Conservation (phyloP, 2,329 filamentous ascomycete species). For the Chaetomium strumarium region DNA sequence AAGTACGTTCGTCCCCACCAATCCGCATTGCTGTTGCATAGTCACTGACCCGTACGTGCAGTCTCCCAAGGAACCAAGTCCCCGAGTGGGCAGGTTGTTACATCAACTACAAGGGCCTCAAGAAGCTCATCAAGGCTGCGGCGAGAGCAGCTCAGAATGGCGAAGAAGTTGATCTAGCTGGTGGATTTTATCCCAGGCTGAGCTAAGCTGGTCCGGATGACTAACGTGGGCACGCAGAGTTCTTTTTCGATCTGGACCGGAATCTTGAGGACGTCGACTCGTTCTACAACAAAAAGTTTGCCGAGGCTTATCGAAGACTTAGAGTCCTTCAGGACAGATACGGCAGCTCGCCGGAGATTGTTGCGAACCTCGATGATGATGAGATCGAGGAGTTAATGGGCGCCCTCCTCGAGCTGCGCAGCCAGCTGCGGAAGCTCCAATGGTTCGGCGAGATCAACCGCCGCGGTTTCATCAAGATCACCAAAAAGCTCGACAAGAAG, state of each 20-base stretch:
- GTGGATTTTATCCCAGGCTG: slow-evolving; percentile 42
- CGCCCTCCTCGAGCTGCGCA: slow-evolving; percentile 80
- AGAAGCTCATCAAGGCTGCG: slow-evolving; percentile 88
- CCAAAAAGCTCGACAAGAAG: slow-evolving; percentile 98
- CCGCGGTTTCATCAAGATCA: slow-evolving; percentile 94
- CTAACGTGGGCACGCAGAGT: slow-evolving; percentile 52
- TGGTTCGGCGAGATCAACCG: slow-evolving; percentile 98
- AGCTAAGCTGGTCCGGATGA: slow-evolving; percentile 20
- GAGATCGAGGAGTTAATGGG: slow-evolving; percentile 89
- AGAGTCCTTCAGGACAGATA: slow-evolving; percentile 85
- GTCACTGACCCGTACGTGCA: slow-evolving; percentile 29
- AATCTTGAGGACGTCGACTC: slow-evolving; percentile 95
- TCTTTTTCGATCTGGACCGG: slow-evolving; percentile 93
- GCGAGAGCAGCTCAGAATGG: slow-evolving; percentile 60
- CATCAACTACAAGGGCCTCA: slow-evolving; percentile 86
- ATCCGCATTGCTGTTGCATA: neutral
- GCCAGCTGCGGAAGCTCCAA: slow-evolving; percentile 82
- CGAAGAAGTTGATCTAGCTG: slow-evolving; percentile 79
- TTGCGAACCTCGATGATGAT: slow-evolving; percentile 73
- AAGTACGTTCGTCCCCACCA: slow-evolving; percentile 27
- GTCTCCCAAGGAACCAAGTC: slow-evolving; percentile 74
- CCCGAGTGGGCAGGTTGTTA: slow-evolving; percentile 81
- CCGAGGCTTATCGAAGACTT: slow-evolving; percentile 75
- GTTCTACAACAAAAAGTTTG: slow-evolving; percentile 95
- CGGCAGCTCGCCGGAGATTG: slow-evolving; percentile 63